These are phyloP conservation scores for Lumnitzera littorea DNA, from an alignment of 345 rosid species.

Conservation along the genomic window DNA sequence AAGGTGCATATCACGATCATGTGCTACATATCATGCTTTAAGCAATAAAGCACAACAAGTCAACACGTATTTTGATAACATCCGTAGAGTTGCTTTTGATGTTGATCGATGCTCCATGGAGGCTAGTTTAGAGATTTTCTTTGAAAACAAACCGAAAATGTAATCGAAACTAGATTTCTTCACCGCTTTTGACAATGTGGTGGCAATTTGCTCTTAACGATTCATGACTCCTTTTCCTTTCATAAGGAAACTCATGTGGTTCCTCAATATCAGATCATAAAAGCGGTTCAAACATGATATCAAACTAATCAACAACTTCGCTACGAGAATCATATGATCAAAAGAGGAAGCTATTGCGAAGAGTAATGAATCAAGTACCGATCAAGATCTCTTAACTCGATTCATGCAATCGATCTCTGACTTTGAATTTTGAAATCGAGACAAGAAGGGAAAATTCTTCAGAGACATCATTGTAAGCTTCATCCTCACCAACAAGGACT, in stretches of 20 bases:
- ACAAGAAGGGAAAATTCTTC: conserved; percentile 30
- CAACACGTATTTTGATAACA: conserved; percentile 16
- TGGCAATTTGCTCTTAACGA: conserved; percentile 24
- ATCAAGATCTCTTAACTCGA: conserved; percentile 37
- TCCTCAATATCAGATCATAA: conserved; percentile 35
- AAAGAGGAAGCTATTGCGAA: conserved; percentile 2
- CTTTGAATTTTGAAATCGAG: conserved; percentile 20
- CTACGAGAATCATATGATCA: conserved; percentile 8
- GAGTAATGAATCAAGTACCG: background rate
- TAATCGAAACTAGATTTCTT: conserved; percentile 13
- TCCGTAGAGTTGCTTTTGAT: conserved; percentile 42
- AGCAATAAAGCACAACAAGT: too few relatives aligned
- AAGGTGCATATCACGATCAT: too few relatives aligned
- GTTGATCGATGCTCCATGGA: conserved; percentile 17
- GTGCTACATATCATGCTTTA: too few relatives aligned
- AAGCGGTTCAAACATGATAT: conserved; percentile 25
- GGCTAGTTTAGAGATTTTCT: background rate
- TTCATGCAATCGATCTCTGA: conserved; percentile 23
- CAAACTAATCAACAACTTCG: conserved; percentile 9
- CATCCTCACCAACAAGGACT: conserved; percentile 44
- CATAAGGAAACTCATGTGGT: conserved; percentile 34
- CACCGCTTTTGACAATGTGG: conserved; percentile 36
- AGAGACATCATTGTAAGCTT: conserved; percentile 49
- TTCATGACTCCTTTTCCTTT: conserved; percentile 17
- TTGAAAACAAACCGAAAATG: background rate